These are phyloP conservation scores for Blastobotrys illinoisensis DNA, from an alignment of 1,139 yeast genomes.

Conservation along the genomic window DNA sequence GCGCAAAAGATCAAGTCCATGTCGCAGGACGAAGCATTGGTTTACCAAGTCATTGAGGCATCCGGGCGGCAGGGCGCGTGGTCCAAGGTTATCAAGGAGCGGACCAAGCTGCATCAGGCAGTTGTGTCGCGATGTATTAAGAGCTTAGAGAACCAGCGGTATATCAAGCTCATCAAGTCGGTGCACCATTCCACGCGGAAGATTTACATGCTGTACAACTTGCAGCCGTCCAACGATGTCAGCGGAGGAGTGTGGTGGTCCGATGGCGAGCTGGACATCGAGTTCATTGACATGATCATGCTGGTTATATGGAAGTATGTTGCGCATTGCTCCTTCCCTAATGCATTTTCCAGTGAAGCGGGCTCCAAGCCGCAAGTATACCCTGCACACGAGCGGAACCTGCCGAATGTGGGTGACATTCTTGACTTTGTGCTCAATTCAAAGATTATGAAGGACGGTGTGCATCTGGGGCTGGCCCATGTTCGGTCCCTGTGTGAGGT, in stretches of 20 bases:
- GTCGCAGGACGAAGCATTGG: slow-evolving; percentile 85
- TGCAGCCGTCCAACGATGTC: slow-evolving; percentile 91
- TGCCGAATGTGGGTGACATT: slow-evolving; percentile 66
- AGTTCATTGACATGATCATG: slow-evolving; percentile 77
- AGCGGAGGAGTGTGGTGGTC: slow-evolving; percentile 99
- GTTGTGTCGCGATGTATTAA: slow-evolving; percentile 84
- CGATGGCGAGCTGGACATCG: slow-evolving; percentile 90
- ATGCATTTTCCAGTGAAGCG: slow-evolving; percentile 43
- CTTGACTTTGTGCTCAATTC: slow-evolving; percentile 68
- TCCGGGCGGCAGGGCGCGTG: slow-evolving; percentile 90
- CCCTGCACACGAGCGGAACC: slow-evolving; percentile 53
- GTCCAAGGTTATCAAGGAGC: slow-evolving; percentile 89
- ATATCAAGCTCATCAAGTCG: slow-evolving; percentile 83
- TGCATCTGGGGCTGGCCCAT: slow-evolving; percentile 69
- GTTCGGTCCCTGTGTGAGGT: slow-evolving; percentile 84
- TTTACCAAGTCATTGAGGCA: slow-evolving; percentile 85
- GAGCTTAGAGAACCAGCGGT: slow-evolving; percentile 72
- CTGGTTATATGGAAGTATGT: slow-evolving; percentile 86
- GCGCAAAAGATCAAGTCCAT: slow-evolving; percentile 51
- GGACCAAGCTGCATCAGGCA: slow-evolving; percentile 89
- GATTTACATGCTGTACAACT: slow-evolving; percentile 87
- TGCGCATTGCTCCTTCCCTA: slow-evolving; percentile 69
- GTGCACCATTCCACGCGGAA: slow-evolving; percentile 96
- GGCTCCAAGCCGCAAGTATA: slow-evolving; percentile 34
- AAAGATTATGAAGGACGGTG: slow-evolving; percentile 61